phyloP scores from a whole-genome alignment of 2,329 filamentous ascomycete species.

The Aspergillus sp. region DNA sequence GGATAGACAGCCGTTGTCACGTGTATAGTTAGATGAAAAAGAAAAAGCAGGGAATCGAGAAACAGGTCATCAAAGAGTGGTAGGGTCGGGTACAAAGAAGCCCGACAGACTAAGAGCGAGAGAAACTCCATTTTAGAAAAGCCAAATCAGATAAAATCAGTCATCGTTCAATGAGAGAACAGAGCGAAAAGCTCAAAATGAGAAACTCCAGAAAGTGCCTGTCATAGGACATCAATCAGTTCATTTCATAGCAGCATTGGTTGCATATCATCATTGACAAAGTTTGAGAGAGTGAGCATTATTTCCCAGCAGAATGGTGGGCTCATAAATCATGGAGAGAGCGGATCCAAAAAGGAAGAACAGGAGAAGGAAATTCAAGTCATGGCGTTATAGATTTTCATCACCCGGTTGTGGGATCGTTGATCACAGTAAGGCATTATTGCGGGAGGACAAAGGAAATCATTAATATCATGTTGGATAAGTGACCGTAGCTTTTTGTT shows the following conservation, averaged over 20 bases:
- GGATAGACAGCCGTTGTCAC: constrained; percentile 2
- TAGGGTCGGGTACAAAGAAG: not conserved
- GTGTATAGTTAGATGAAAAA: not conserved
- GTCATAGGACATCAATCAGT: constrained; percentile 6
- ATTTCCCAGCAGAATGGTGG: not conserved
- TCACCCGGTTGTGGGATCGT: not conserved
- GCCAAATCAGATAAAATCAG: not conserved
- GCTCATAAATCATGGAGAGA: constrained; percentile 7
- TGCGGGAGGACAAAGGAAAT: not conserved
- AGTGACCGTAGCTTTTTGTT: not conserved
- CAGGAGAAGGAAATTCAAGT: not conserved
- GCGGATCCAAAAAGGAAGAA: not conserved
- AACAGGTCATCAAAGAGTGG: not conserved
- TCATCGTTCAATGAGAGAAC: not conserved
- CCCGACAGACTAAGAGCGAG: too few species aligned
- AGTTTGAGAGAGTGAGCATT: not conserved
- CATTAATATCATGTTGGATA: not conserved
- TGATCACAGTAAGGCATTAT: not conserved
- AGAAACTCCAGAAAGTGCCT: constrained; percentile 1
- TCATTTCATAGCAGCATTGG: constrained; percentile 4
- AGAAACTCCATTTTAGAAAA: not conserved
- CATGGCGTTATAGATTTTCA: not conserved
- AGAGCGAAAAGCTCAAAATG: not conserved
- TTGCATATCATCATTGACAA: not conserved
- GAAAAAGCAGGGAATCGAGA: constrained; percentile 2